Evolutionary conservation across 2,329 filamentous ascomycete genomes (phyloP).

Genomic region (Thielaviopsis musarum): DNA sequence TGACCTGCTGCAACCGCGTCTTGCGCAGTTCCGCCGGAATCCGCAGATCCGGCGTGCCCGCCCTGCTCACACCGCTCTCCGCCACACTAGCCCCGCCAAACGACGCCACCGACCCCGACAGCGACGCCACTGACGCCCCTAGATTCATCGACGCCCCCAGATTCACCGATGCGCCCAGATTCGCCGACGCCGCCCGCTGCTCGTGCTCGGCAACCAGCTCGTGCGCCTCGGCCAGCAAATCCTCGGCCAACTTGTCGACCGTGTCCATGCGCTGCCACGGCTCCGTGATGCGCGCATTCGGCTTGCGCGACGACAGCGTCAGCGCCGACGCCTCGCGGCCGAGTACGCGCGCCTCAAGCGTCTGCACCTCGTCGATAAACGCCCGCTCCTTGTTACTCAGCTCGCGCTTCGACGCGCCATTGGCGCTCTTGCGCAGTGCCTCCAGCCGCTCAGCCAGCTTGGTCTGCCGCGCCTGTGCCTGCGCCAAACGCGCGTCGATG

Average conservation of each 20-base stretch:
- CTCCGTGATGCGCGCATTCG: slow-evolving; percentile 28
- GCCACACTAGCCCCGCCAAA: not conserved
- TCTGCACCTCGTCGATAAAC: slow-evolving; percentile 29
- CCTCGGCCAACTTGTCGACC: slow-evolving; percentile 34
- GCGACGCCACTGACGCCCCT: slow-evolving; percentile 13
- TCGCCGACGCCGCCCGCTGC: slow-evolving; percentile 4
- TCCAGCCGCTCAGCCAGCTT: slow-evolving; percentile 44
- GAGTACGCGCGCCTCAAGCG: slow-evolving; percentile 36
- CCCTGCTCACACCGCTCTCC: slow-evolving; percentile 14
- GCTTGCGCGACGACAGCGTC: slow-evolving; percentile 17
- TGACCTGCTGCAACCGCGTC: slow-evolving; percentile 47
- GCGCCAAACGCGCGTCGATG: slow-evolving; percentile 28
- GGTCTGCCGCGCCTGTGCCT: slow-evolving; percentile 37
- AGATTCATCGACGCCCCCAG: slow-evolving; percentile 14
- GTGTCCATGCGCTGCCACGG: slow-evolving; percentile 41
- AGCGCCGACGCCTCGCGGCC: slow-evolving; percentile 15
- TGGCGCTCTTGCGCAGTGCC: slow-evolving; percentile 29
- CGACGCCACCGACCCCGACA: slow-evolving; percentile 9
- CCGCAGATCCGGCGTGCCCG: slow-evolving; percentile 25
- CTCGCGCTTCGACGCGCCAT: slow-evolving; percentile 25
- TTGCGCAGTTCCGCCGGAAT: slow-evolving; percentile 45
- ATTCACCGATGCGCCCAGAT: not conserved
- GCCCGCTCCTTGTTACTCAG: slow-evolving; percentile 29
- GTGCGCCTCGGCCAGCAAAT: slow-evolving; percentile 34
- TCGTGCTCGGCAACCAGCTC: slow-evolving; percentile 20